A percentile compares a stretch with the other conserved stretches of the same genome.
phyloP scores from a whole-genome alignment of 805 yeast species.

The Myxozyma sirexii region DNA sequence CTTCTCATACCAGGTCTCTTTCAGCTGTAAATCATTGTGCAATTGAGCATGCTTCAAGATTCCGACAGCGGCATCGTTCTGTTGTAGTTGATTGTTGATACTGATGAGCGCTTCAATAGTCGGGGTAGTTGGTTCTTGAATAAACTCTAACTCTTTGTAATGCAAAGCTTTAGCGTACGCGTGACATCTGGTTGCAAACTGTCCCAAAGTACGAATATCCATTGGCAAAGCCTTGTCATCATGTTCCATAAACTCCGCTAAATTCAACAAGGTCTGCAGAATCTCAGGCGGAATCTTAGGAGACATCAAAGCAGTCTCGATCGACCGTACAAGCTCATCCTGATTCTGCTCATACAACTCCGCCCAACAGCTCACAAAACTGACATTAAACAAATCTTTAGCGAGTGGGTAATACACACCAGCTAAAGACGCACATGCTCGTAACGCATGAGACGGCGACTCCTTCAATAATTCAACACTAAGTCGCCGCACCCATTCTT shows the following conservation, averaged over 20 bases:
- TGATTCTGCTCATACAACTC: constrained; percentile 86
- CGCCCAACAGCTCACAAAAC: constrained; percentile 95
- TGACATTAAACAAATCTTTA: constrained; percentile 86
- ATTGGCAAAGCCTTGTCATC: constrained; percentile 94
- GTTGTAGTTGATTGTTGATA: constrained; percentile 92
- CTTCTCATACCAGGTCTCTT: constrained; percentile 98
- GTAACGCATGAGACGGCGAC: constrained; percentile 89
- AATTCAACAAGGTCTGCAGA: constrained; percentile 80
- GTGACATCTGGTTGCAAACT: constrained; percentile 91
- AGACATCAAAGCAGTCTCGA: constrained; percentile 84
- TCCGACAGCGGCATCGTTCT: constrained; percentile 97
- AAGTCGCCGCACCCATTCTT: constrained; percentile 90
- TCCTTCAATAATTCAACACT: constrained; percentile 85
- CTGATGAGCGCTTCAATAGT: constrained; percentile 90
- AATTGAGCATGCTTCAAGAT: constrained; percentile 90
- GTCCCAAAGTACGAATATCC: constrained; percentile 85
- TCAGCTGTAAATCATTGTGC: constrained; percentile 73
- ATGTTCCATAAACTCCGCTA: constrained; percentile 97
- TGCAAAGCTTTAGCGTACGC: constrained; percentile 97
- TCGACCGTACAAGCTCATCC: constrained; percentile 81
- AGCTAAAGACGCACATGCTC: constrained; percentile 91
- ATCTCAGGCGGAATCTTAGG: constrained; percentile 95
- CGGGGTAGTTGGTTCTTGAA: constrained; percentile 87
- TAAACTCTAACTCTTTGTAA: constrained; percentile 91
- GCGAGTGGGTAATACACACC: constrained; percentile 86